Conservation (phyloP, 2,329 filamentous ascomycete species). For the Aspergillus niger region DNA sequence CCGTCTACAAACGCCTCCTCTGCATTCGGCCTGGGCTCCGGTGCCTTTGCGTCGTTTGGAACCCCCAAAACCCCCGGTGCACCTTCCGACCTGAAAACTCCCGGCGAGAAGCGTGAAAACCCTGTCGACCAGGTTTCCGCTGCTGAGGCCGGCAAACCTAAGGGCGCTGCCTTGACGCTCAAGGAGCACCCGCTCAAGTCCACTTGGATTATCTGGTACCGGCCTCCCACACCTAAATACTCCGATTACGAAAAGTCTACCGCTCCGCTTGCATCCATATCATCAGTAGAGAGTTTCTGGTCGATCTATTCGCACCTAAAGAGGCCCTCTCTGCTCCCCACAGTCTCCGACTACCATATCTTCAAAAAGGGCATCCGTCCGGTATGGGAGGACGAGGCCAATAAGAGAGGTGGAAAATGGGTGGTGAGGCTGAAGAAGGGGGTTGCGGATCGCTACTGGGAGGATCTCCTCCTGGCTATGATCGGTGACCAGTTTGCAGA, state of each 20-base stretch:
- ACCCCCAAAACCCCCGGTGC: constrained; percentile 83
- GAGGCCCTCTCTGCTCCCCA: constrained; percentile 80
- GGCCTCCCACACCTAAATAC: constrained; percentile 93
- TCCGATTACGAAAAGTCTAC: constrained; percentile 98
- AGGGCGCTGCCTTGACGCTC: constrained; percentile 39
- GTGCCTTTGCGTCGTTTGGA: constrained; percentile 96
- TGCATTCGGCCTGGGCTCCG: constrained; percentile 90
- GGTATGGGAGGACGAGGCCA: constrained; percentile 98
- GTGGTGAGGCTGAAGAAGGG: constrained; percentile 96
- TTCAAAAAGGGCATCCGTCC: constrained; percentile 96
- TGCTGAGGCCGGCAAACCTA: constrained; percentile 37
- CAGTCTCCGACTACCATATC: constrained; percentile 96
- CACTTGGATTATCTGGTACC: constrained; percentile 96
- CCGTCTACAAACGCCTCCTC: constrained; percentile 77
- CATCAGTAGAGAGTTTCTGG: constrained; percentile 88
- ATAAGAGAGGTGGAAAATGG: constrained; percentile 96
- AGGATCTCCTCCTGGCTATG: constrained; percentile 86
- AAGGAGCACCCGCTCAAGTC: constrained; percentile 69
- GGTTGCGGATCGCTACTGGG: constrained; percentile 94
- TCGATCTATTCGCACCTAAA: constrained; percentile 85
- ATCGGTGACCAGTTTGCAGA: constrained; percentile 94
- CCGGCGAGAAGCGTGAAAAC: constrained; percentile 64
- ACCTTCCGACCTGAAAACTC: constrained; percentile 72
- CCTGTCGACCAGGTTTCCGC: constrained; percentile 43
- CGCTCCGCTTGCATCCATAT: constrained; percentile 78